Evolutionary conservation across 2,329 filamentous ascomycete genomes (phyloP).

Genomic region (Samsoniella hepiali): DNA sequence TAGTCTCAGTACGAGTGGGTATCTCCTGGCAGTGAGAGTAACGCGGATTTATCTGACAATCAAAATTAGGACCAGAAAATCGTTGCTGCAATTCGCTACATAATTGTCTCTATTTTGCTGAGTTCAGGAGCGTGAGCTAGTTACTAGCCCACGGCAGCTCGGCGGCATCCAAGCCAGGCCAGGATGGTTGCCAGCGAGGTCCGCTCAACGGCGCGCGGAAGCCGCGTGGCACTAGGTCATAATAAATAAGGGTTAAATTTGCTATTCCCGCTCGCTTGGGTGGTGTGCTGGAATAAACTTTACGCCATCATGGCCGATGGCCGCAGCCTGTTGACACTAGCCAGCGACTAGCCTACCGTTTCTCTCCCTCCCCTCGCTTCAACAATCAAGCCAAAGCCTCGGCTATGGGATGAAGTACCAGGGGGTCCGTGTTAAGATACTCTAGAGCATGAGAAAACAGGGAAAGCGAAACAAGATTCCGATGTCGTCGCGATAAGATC

Average conservation of each 20-base stretch:
- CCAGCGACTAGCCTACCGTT: not conserved
- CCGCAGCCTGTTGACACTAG: not conserved
- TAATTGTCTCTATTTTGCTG: no score
- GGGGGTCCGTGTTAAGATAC: not conserved
- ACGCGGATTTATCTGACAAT: no score
- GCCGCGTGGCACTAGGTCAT: not conserved
- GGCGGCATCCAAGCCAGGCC: no score
- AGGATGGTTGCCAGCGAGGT: not conserved
- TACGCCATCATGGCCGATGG: not conserved
- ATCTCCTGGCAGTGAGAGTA: no score
- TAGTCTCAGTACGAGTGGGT: not conserved
- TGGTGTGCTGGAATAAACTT: not conserved
- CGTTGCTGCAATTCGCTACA: no score
- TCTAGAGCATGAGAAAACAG: not conserved
- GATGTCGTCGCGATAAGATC: not conserved
- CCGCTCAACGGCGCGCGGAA: not conserved
- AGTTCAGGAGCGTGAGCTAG: no score
- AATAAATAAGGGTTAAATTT: not conserved
- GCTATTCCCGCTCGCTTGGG: not conserved
- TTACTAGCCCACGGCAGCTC: no score
- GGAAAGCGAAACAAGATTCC: not conserved
- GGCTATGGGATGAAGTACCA: not conserved
- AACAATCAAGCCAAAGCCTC: not conserved
- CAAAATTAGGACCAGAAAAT: no score
- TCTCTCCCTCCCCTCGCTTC: not conserved